Evolutionary conservation across 805 yeast genomes (phyloP), one percentile per base, ranked within the genome.

Genomic region (Yamadazyma takamatsuzukensis): DNA sequence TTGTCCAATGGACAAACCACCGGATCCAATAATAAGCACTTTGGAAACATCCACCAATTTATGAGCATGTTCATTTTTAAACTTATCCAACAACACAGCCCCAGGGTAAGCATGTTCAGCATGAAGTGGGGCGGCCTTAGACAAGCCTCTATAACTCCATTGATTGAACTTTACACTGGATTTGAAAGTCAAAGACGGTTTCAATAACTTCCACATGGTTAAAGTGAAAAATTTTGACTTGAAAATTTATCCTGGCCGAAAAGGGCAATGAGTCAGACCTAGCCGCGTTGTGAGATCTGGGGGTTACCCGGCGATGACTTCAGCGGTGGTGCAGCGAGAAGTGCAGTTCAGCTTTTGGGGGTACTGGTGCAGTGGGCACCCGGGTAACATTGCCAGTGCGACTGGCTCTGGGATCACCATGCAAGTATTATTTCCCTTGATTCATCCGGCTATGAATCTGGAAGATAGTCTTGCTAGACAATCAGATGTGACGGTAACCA

Each of bases 1-100:
- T 71, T 93, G 98, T 47, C 98, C 98, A 58, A 93, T 93, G 36
- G 96, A 85, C 52, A 93, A 73, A 59, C 98, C 98, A 71, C 98
- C 98, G 6, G 97, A 90, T 8, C 98, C 98, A 54, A 90, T 84
- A 33, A 90, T 85, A 36, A 90, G 73, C 6, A 93, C 97, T 51
- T 84, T 84, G 42, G 78, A 68, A 18, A 87, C 96, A 41, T 87
- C 94, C 26, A 86, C 96, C 33, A 87, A 66, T 39, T 75, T 65
- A 34, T 75, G 77, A 10, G 32, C 38, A 43, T 78, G 69, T 41
- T 78, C 81, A 45, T 74, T 81, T 15, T 64, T 64, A 56, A 78
- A 76, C 5, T 70, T 64, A 25, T 73, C 68, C 37, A 80, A 59
- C 34, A 80, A 68, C 16, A 76, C 76, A 18, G 78, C 80, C 30